phyloP scores from a whole-genome alignment of 1,284 basidiomycete species.

The Ceratobasidium sp. region DNA sequence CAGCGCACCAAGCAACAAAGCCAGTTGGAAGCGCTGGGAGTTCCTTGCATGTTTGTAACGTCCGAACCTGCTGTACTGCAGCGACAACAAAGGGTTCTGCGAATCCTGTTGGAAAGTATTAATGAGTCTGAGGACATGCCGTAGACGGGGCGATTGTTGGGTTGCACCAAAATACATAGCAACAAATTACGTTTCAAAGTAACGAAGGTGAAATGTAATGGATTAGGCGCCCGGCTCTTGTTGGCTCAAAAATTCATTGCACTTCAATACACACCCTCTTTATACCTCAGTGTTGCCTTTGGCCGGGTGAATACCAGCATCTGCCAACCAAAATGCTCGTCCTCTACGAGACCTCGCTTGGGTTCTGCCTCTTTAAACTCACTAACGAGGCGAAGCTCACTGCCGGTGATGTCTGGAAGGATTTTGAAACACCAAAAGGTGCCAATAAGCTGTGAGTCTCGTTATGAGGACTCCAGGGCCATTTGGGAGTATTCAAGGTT shows the following conservation, averaged over 20 bases:
- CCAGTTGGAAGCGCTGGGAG: constrained; percentile 62
- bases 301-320: constrained; percentile 4
- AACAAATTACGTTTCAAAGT: not conserved
- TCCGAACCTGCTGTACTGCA: constrained; percentile 59
- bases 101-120: constrained; percentile 31
- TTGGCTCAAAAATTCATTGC: constrained; percentile 39
- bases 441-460: constrained; percentile 86
- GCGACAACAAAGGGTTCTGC: constrained; percentile 47
- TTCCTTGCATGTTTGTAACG: constrained; percentile 74
- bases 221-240: constrained; percentile 6
- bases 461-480: not conserved
- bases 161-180: not conserved
- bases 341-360: constrained; percentile 83
- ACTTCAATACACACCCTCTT: not conserved
- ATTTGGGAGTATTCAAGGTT: not conserved
- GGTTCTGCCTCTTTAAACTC: constrained; percentile 98
- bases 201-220: not conserved
- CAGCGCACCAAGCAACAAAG: constrained; percentile 72
- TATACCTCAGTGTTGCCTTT: constrained; percentile 17
- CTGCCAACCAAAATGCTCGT: constrained; percentile 65
- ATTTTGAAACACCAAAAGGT: constrained; percentile 89
- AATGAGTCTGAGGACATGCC: constrained; percentile 34
- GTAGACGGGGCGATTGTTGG: not conserved
- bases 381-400: constrained; percentile 88
- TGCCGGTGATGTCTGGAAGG: constrained; percentile 85